Evolutionary conservation across 2,329 filamentous ascomycete species (phyloP).

Genomic region (Beauveria pseudobassiana): DNA sequence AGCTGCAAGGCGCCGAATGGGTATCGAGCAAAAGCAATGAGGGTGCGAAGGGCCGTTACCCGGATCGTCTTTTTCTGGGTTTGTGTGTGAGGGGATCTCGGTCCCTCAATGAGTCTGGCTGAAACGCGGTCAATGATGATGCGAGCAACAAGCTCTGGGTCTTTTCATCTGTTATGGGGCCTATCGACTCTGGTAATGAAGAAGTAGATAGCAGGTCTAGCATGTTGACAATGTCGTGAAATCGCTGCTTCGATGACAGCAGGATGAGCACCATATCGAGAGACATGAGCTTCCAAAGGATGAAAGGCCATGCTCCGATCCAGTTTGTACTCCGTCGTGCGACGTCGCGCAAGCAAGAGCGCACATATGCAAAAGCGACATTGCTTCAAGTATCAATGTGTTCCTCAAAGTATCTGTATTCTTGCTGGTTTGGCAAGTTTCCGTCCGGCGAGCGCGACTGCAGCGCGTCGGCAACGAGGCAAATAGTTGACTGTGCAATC

Average conservation of each 20-base stretch:
- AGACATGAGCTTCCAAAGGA: slow-evolving; percentile 60
- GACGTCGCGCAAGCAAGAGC: slow-evolving; percentile 51
- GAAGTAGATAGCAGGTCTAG: slow-evolving; percentile 62
- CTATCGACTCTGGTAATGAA: slow-evolving; percentile 54
- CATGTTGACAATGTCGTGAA: slow-evolving; percentile 55
- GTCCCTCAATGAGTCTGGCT: slow-evolving; percentile 51
- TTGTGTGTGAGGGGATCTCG: slow-evolving; percentile 29
- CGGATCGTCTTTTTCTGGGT: slow-evolving; percentile 36
- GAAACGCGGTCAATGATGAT: slow-evolving; percentile 56
- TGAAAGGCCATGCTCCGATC: slow-evolving; percentile 23
- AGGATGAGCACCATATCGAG: slow-evolving; percentile 60
- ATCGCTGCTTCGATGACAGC: slow-evolving; percentile 58
- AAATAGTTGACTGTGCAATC: slow-evolving; percentile 51
- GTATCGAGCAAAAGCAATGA: slow-evolving; percentile 55
- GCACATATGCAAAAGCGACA: slow-evolving; percentile 59
- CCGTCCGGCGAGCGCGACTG: slow-evolving; percentile 41
- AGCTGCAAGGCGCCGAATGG: slow-evolving; percentile 58
- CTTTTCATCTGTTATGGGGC: slow-evolving; percentile 48
- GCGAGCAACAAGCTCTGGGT: slow-evolving; percentile 35
- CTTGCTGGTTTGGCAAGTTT: slow-evolving; percentile 36
- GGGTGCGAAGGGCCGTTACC: slow-evolving; percentile 42
- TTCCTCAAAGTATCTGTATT: slow-evolving; percentile 32
- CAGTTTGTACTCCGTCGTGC: slow-evolving; percentile 22
- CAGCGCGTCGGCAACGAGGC: slow-evolving; percentile 49
- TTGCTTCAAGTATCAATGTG: slow-evolving; percentile 57